Conservation (phyloP, 306 rosid species). For the Lathyrus tuberosus region DNA sequence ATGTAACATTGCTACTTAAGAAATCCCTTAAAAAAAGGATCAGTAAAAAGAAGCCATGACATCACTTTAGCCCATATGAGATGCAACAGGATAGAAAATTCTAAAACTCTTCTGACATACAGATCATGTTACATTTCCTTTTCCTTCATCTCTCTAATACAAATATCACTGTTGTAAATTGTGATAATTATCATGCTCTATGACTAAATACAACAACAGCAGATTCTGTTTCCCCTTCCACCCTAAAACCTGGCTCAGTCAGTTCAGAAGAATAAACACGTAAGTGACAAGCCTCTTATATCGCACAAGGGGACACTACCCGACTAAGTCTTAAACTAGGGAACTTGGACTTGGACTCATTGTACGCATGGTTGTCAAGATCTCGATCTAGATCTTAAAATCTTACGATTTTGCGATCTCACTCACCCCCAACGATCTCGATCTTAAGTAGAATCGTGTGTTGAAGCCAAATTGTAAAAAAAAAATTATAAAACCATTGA, state of each 20-base stretch:
- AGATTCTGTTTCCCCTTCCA: background rate
- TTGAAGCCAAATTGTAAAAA: too few species aligned
- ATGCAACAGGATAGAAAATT: background rate
- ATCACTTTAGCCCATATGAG: slow-evolving; percentile 6
- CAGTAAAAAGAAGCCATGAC: slow-evolving; percentile 6
- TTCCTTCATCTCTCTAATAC: slow-evolving; percentile 7
- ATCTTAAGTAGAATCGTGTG: too few species aligned
- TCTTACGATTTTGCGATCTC: too few species aligned
- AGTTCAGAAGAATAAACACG: background rate
- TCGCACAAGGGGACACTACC: background rate
- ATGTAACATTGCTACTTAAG: slow-evolving; percentile 8
- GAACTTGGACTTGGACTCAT: background rate
- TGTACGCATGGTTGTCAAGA: too few species aligned
- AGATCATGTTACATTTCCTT: slow-evolving; percentile 7
- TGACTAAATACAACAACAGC: slow-evolving; percentile 1
- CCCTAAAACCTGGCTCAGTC: background rate
- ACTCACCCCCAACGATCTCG: too few species aligned
- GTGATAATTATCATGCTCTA: background rate
- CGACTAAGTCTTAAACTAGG: background rate
- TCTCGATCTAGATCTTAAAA: too few species aligned
- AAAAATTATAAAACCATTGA: too few species aligned
- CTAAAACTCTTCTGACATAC: background rate
- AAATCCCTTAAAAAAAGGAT: background rate
- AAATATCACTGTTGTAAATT: background rate
- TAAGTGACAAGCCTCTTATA: background rate